Evolutionary conservation across 192 early-diverging fungal species (phyloP).

Genomic region (Gigaspora rosea): DNA sequence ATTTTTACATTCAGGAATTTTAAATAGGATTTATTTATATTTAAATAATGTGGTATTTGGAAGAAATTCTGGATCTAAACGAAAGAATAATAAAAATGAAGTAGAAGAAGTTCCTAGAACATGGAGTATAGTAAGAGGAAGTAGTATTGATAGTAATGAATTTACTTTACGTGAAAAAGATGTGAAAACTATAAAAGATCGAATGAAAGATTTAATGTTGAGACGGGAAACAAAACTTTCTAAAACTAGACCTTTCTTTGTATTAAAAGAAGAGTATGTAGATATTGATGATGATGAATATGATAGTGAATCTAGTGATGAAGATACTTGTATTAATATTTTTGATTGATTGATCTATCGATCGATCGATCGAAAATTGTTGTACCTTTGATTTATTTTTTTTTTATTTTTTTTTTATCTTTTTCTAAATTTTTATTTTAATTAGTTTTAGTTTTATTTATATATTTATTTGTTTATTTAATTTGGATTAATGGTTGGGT

Average conservation of each 20-base stretch:
- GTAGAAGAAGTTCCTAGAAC: neutral
- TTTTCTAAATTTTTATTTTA: too few species aligned
- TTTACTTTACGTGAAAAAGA: neutral
- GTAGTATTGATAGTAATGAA: slow-evolving; percentile 6
- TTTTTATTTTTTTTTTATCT: too few species aligned
- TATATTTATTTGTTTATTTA: too few species aligned
- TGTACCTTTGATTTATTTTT: too few species aligned
- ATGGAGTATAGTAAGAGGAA: neutral
- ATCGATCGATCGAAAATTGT: too few species aligned
- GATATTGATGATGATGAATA: neutral
- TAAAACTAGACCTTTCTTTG: slow-evolving; percentile 14
- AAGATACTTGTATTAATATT: neutral
- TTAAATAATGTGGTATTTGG: slow-evolving; percentile 51
- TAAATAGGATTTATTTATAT: slow-evolving; percentile 64
- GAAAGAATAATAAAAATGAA: neutral
- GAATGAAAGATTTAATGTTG: slow-evolving; percentile 15
- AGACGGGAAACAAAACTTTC: neutral
- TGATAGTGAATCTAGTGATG: slow-evolving; percentile 22
- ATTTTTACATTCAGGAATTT: slow-evolving; percentile 63
- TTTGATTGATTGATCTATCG: neutral
- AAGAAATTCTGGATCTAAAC: neutral
- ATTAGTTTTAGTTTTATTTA: too few species aligned
- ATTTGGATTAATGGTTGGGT: too few species aligned
- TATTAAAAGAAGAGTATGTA: slow-evolving; percentile 1
- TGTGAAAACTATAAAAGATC: neutral